These are phyloP conservation scores for Diaporthe australafricana DNA, from an alignment of 2,329 filamentous ascomycete genomes.

Conservation along the genomic window DNA sequence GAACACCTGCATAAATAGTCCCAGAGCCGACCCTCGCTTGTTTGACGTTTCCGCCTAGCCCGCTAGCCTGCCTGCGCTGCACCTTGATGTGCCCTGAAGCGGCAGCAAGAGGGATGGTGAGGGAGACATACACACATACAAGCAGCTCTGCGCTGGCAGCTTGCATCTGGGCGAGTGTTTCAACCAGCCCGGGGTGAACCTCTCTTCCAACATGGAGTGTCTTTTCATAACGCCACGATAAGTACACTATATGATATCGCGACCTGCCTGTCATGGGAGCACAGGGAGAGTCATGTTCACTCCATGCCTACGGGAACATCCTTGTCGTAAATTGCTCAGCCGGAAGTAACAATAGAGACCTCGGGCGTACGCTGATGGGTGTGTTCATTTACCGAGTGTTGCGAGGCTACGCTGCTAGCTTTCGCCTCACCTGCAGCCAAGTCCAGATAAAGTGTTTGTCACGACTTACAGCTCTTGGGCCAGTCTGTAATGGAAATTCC, in stretches of 20 bases:
- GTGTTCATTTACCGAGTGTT: background rate
- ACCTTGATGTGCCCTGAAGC: background rate
- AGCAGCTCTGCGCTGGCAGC: background rate
- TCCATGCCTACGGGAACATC: conserved; percentile 1
- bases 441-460: background rate
- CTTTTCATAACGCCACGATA: background rate
- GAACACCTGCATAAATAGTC: conserved; percentile 16
- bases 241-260: background rate
- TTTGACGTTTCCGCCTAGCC: conserved; percentile 19
- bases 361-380: background rate
- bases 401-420: background rate
- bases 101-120: background rate
- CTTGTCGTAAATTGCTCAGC: background rate
- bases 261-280: conserved; percentile 5
- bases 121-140: background rate
- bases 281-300: conserved; percentile 19
- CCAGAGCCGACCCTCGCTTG: conserved; percentile 10
- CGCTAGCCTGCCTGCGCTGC: conserved; percentile 2
- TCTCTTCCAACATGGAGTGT: too few relatives aligned
- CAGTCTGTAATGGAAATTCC: background rate
- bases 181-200: background rate
- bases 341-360: background rate
- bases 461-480: background rate
- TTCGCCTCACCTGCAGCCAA: conserved; percentile 23
- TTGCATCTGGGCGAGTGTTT: background rate